Evolutionary conservation across 2,329 filamentous ascomycete species (phyloP), one percentile per base, ranked within the genome.

Genomic region (Penicillium sp.): DNA sequence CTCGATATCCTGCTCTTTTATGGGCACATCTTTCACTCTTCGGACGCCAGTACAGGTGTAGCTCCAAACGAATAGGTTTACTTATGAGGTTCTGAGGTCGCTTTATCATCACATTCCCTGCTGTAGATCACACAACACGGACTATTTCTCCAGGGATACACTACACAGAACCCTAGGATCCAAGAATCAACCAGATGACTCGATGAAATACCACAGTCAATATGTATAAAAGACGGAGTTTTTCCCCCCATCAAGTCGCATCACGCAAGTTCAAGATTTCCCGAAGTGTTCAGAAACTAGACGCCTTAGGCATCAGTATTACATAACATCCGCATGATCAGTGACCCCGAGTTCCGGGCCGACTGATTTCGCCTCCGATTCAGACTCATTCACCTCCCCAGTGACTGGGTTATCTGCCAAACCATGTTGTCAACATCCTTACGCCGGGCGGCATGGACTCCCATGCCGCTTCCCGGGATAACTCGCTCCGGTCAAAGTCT

Each of bases 381-480:
- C 66, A 63, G 62, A 63, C 63, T 65, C 64, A 64, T 61, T 63
- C 61, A 59, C 65, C 59, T 57, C 62, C 25, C 57, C 65, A 67
- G 60, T 56, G 58, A 45, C 65, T 70, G 68, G 69, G 70, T 62
- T 54, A 51, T 60, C 54, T 52, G 49, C 56, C 63, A 62, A 72
- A 60, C 55, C 55, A 80, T 80, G 78, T 69, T 80, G 64, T 75
- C 77, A 48, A 77, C 75, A 53, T 80, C 78, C 48, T 62, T 80
- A 67, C 76, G 77, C 69, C 75, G 76, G 66, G 77, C 74, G 59
- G 77, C 73, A 63, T 76, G 77, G 69, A 67, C 73, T n/a, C 42
- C 55, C 50, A 48, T 57, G 58, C 69, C 73, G 40, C 68, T 75
- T 33, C 66, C 75, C 41, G 70, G 68, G 31, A 63, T 75, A 42